A percentile compares a stretch with the other conserved stretches of the same genome.
phyloP scores from a whole-genome alignment of 805 yeast genomes.

The Myxozyma vanderwaltii region DNA sequence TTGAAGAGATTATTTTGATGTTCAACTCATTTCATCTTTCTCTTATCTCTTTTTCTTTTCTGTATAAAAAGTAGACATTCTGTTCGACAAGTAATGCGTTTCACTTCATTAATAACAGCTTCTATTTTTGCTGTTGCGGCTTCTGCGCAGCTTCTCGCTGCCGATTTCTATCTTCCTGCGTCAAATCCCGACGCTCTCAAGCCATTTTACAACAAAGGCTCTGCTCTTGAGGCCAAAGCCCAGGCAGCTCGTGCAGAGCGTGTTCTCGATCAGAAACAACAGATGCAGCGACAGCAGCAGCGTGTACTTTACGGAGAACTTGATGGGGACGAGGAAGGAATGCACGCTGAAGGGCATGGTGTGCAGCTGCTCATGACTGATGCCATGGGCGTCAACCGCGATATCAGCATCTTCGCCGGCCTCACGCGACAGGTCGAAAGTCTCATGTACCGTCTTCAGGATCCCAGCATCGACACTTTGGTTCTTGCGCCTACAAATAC shows the following conservation, averaged over 20 bases:
- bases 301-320: slow-evolving; percentile 30
- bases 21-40: too few species aligned
- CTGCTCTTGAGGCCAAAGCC: slow-evolving; percentile 5
- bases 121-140: slow-evolving; percentile 5
- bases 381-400: slow-evolving; percentile 46
- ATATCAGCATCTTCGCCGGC: slow-evolving; percentile 64
- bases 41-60: not conserved
- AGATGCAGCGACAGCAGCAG: slow-evolving; percentile 8
- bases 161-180: slow-evolving; percentile 16
- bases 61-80: too few species aligned
- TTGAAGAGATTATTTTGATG: too few species aligned
- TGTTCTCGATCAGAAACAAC: slow-evolving; percentile 2
- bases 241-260: slow-evolving; percentile 8
- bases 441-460: slow-evolving; percentile 51
- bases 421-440: slow-evolving; percentile 67
- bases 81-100: slow-evolving; percentile 2
- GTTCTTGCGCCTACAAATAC: slow-evolving; percentile 72
- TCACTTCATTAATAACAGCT: not conserved
- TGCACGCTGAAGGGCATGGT: slow-evolving; percentile 24
- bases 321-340: not conserved
- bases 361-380: slow-evolving; percentile 43
- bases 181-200: slow-evolving; percentile 21
- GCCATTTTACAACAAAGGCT: slow-evolving; percentile 17
- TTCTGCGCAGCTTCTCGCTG: slow-evolving; percentile 28
- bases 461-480: slow-evolving; percentile 48